A percentile compares a stretch with the other conserved stretches of the same genome.
These are phyloP conservation scores for Dacryopinax primogenitus DNA, from an alignment of 768 basidiomycete genomes.

Conservation along the genomic window DNA sequence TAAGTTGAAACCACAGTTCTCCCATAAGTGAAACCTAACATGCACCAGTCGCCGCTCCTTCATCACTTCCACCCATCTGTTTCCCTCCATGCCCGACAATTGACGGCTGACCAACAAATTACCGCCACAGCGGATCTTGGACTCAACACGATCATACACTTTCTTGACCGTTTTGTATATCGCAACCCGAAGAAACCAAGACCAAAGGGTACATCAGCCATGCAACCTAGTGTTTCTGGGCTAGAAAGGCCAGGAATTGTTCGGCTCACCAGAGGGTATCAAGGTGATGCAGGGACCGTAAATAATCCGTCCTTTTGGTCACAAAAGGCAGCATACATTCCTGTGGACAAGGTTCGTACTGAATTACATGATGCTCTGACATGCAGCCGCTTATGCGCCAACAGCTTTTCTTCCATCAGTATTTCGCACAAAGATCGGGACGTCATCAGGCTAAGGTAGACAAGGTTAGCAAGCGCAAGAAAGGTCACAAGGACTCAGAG, in stretches of 20 bases:
- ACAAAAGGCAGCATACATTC: slow-evolving; percentile 54
- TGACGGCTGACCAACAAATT: slow-evolving; percentile 57
- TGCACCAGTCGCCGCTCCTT: slow-evolving; percentile 54
- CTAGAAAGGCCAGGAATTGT: slow-evolving; percentile 28
- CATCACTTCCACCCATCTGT: slow-evolving; percentile 86
- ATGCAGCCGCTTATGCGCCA: slow-evolving; percentile 1
- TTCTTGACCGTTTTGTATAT: slow-evolving; percentile 94
- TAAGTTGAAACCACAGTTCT: slow-evolving; percentile 30
- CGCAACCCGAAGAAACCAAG: slow-evolving; percentile 77
- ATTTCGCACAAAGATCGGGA: slow-evolving; percentile 60
- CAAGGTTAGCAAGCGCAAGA: slow-evolving; percentile 38
- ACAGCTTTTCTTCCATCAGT: slow-evolving; percentile 84
- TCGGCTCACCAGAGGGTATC: slow-evolving; percentile 49
- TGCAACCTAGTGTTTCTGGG: slow-evolving; percentile 57
- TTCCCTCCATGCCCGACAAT: slow-evolving; percentile 70
- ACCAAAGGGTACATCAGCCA: slow-evolving; percentile 70
- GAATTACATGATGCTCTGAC: not conserved
- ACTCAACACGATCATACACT: slow-evolving; percentile 84
- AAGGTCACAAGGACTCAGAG: slow-evolving; percentile 28
- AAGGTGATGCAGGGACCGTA: slow-evolving; percentile 44
- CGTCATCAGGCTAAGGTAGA: slow-evolving; percentile 38
- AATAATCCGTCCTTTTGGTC: slow-evolving; percentile 69
- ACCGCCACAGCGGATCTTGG: slow-evolving; percentile 79
- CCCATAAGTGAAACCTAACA: not conserved
- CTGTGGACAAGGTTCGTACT: slow-evolving; percentile 65